Percentiles rank a stretch among this genome's conserved stretches.
These are phyloP conservation scores for Exophiala mesophila DNA, from an alignment of 2,329 filamentous ascomycete genomes.

Conservation along the genomic window DNA sequence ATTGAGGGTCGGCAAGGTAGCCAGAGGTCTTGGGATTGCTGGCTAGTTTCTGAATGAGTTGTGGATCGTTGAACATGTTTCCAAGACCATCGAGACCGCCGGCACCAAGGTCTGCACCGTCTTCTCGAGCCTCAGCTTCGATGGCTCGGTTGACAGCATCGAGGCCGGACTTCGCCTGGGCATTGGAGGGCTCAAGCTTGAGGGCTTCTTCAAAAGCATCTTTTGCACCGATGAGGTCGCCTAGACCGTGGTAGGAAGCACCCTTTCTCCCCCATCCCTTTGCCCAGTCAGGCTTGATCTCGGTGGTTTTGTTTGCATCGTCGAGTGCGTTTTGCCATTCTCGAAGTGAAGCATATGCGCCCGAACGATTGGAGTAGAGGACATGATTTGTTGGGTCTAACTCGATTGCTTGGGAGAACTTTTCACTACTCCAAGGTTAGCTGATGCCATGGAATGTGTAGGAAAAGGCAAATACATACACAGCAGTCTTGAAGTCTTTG, in stretches of 20 bases:
- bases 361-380: conserved; percentile 95
- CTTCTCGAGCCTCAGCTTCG: conserved; percentile 65
- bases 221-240: conserved; percentile 76
- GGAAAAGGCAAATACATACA: conserved; percentile 59
- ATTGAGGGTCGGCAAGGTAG: conserved; percentile 73
- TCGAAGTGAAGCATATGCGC: conserved; percentile 77
- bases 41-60: conserved; percentile 83
- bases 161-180: conserved; percentile 84
- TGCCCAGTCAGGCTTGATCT: conserved; percentile 95
- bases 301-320: conserved; percentile 88
- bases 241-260: conserved; percentile 79
- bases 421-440: conserved; percentile 57
- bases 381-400: conserved; percentile 89
- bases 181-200: conserved; percentile 86
- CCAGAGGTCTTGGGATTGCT: conserved; percentile 87
- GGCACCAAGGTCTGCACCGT: conserved; percentile 53
- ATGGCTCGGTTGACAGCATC: conserved; percentile 83
- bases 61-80: conserved; percentile 89
- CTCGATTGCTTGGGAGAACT: conserved; percentile 90
- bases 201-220: conserved; percentile 94
- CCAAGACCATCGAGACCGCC: conserved; percentile 75
- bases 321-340: conserved; percentile 78
- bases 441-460: background rate
- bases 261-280: conserved; percentile 96
- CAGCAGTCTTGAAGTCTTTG: conserved; percentile 92